phyloP scores from a whole-genome alignment of 306 rosid genomes.

The Trifolium pratense region DNA sequence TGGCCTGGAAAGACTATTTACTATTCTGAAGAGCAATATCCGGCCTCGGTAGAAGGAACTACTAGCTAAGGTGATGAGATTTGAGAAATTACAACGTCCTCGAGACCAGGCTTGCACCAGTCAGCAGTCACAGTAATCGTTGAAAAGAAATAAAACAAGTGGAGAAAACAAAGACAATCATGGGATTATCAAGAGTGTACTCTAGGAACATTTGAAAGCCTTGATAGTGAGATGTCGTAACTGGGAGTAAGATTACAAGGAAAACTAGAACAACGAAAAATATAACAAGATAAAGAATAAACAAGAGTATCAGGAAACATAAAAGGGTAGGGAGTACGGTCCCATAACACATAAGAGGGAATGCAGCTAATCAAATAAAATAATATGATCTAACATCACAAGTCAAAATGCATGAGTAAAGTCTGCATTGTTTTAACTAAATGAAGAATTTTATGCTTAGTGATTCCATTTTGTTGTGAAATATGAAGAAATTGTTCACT shows the following conservation, averaged over 20 bases:
- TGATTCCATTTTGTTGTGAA: no score
- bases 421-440: no score
- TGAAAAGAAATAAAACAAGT: not conserved
- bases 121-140: not conserved
- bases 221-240: not conserved
- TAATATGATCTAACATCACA: no score
- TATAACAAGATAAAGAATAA: no score
- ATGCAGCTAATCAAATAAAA: no score
- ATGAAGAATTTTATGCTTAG: no score
- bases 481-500: no score
- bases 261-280: constrained; percentile 6
- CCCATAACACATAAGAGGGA: no score
- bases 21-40: constrained; percentile 28
- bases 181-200: not conserved
- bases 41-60: constrained; percentile 4
- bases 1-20: constrained; percentile 1
- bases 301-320: no score
- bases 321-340: no score
- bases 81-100: not conserved
- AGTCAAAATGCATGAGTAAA: no score
- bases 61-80: not conserved
- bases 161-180: not conserved
- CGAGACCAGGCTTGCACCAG: not conserved
- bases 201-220: constrained; percentile 18
- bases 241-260: not conserved